Percentiles rank a stretch among this genome's conserved stretches.
phyloP scores from a whole-genome alignment of 164 flowering plant genomes.

The Vitis cinerea region DNA sequence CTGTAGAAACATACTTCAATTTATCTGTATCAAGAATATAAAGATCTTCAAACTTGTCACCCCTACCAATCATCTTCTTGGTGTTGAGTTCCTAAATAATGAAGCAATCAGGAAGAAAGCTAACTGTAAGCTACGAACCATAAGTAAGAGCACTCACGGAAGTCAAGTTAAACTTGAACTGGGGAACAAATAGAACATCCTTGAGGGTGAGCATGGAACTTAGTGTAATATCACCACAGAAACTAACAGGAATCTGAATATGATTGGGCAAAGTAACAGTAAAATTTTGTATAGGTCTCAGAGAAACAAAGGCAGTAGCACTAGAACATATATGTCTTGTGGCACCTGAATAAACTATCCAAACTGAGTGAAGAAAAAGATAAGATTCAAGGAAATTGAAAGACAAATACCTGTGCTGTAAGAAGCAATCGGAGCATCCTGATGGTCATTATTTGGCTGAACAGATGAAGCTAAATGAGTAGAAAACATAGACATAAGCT shows the following conservation, averaged over 20 bases:
- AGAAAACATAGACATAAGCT: neutral
- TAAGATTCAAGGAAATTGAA: neutral
- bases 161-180: neutral
- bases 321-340: neutral
- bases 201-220: neutral
- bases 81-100: neutral
- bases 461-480: neutral
- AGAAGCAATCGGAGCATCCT: neutral
- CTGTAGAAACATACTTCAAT: neutral
- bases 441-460: neutral
- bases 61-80: constrained; percentile 6
- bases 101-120: neutral
- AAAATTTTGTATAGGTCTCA: neutral
- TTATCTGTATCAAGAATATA: neutral
- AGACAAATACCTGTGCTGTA: neutral
- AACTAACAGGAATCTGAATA: neutral
- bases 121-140: neutral
- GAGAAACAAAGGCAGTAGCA: neutral
- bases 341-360: neutral
- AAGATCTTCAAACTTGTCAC: neutral
- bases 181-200: neutral
- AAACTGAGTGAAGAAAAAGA: neutral
- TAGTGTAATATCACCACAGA: neutral
- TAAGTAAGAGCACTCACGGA: neutral
- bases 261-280: constrained; percentile 2